These are phyloP conservation scores for Beta lomatogona DNA, from an alignment of 179 eudicot genomes.

Conservation along the genomic window DNA sequence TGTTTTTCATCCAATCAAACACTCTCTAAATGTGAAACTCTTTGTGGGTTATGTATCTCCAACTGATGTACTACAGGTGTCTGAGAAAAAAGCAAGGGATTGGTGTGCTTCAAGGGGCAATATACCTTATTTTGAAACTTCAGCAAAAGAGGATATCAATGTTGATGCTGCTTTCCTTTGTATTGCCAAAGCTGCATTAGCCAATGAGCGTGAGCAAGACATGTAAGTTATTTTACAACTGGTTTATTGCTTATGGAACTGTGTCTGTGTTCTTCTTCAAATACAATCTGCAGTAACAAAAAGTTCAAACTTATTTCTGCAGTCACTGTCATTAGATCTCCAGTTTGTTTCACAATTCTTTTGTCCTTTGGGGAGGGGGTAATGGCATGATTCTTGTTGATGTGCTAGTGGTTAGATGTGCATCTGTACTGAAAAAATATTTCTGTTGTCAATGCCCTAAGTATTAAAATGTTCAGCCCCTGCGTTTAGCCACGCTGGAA, in stretches of 20 bases:
- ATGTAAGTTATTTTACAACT: constrained; percentile 43
- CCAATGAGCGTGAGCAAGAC: constrained; percentile 65
- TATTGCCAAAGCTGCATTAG: constrained; percentile 61
- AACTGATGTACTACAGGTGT: constrained; percentile 42
- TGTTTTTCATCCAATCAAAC: no score
- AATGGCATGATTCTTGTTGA: not conserved
- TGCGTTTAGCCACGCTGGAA: not conserved
- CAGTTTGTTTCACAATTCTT: not conserved
- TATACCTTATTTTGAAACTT: constrained; percentile 65
- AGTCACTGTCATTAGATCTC: not conserved
- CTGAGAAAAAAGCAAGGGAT: constrained; percentile 67
- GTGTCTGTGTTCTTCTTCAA: not conserved
- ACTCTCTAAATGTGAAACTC: not conserved
- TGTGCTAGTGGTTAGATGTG: not conserved
- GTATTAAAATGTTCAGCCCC: not conserved
- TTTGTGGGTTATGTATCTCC: constrained; percentile 14
- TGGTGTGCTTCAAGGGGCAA: constrained; percentile 68
- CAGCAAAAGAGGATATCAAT: constrained; percentile 61
- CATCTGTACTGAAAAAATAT: not conserved
- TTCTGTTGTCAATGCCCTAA: not conserved
- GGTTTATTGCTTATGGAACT: not conserved
- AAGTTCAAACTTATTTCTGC: not conserved
- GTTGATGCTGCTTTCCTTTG: constrained; percentile 61
- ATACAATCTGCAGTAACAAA: not conserved
- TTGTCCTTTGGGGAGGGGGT: not conserved